Evolutionary conservation across 1,139 yeast genomes (phyloP).

Genomic region (Tardiomyces depauwii): DNA sequence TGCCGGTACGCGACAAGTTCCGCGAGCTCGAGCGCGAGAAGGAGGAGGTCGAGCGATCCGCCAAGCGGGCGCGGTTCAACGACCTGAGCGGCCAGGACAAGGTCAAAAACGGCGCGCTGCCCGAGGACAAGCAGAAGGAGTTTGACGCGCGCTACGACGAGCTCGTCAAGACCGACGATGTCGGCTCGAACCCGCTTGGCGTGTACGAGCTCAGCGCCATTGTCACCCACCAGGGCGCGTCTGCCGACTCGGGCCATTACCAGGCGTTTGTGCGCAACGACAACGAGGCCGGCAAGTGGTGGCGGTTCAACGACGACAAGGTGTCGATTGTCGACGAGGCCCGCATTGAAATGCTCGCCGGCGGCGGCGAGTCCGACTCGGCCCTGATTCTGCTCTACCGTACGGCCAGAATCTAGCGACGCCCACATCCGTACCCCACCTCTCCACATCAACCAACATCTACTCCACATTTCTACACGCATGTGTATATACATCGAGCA

Average conservation of each 20-base stretch:
- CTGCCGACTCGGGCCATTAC: conserved; percentile 96
- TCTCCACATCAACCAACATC: too few relatives aligned
- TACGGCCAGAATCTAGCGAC: conserved; percentile 45
- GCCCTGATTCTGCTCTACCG: conserved; percentile 82
- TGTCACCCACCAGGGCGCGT: conserved; percentile 88
- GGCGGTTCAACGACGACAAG: conserved; percentile 88
- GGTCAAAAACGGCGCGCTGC: conserved; percentile 26
- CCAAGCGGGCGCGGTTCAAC: conserved; percentile 48
- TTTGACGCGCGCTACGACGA: conserved; percentile 19
- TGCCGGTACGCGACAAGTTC: conserved; percentile 64
- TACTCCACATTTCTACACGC: too few relatives aligned
- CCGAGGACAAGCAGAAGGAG: conserved; percentile 29
- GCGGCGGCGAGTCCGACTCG: conserved; percentile 97
- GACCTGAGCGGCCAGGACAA: conserved; percentile 20
- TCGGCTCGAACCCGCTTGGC: conserved; percentile 78
- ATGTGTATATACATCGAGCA: too few relatives aligned
- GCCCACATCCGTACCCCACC: too few relatives aligned
- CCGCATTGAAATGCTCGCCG: conserved; percentile 74
- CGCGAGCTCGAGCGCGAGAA: conserved; percentile 69
- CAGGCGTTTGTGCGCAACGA: conserved; percentile 77
- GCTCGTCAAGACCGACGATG: conserved; percentile 25
- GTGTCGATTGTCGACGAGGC: conserved; percentile 70
- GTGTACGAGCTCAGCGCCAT: conserved; percentile 75
- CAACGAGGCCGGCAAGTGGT: conserved; percentile 65
- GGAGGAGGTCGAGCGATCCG: conserved; percentile 60